Base-by-base conservation (phyloP, 2,329 filamentous ascomycete genomes). In the Monosporascus sp. region DNA sequence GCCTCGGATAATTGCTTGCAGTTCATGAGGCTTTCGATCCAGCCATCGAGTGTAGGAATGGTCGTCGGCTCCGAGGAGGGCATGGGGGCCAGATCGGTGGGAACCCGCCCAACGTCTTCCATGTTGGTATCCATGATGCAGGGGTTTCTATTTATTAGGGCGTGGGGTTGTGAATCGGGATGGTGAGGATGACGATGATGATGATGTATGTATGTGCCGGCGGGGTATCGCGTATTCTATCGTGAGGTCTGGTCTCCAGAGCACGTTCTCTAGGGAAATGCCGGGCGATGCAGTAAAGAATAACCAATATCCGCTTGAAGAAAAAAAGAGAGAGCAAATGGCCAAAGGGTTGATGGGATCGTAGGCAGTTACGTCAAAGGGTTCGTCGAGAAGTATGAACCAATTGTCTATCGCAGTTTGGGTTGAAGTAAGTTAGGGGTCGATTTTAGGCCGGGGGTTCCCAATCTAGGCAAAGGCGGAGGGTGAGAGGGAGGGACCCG, bases 1-100 rank as follows among this genome's bases (percentile, higher is more conserved):
- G 84, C 81, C 79, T 99, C 94, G 57, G 90, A 85, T 73, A 99
- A 82, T 82, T 97, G 94, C 80, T 99, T 99, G 88, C 94, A 99
- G 70, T 77, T 86, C 93, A 99, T 97, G 76, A 99, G 81, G 78
- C 83, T 92, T 81, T 97, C 93, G 71, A 99, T 97, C 94, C 94
- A 99, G 69, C 92, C 91, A 72, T 99, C 94, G 59, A 99, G 82
- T 56, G 91, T 96, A 57, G 89, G 86, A 78, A 96, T 94, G 64
- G 91, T 90, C 57, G 92, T 86, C 52, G 93, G 89, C 77, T 97
- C 94, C 36, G 74, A 67, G 56, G 74, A 69, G 67, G 85, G 82
- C 52, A 85, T 78, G 49, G 91, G 84, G 56, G 88, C 84, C 65
- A 96, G 75, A 69, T 88, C 88, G 71, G 90, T 83, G 61, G 91